Base-by-base conservation (phyloP, 352 stramenopile species). In the Globisporangium canariense region DNA sequence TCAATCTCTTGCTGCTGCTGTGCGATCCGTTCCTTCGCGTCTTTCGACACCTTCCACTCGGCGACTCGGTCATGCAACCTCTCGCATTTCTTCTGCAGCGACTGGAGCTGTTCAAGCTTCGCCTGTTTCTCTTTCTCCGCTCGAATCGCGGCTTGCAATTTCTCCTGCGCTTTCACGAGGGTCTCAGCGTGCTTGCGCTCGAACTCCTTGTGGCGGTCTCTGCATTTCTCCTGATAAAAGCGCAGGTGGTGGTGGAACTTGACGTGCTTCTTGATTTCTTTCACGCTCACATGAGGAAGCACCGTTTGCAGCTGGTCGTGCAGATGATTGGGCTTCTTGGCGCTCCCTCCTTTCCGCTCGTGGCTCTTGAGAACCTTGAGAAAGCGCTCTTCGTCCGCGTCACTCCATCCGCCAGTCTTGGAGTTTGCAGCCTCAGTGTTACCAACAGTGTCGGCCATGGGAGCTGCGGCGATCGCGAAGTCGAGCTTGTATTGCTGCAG, bases 191-290 rank as follows among this genome's bases (percentile, higher is more conserved):
- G 45, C 16, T 70, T 78, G 3, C 79, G 63, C 16, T 85, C 67
- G 28, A 83, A 77, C 32, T 89, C 77, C 22, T 61, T 65, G 7
- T 73, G 67, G 2, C 79, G 74, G 58, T 90, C 78, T 34, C 74
- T 70, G 22, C 70, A 75, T 64, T 91, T 91, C 5, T 86, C 68
- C 13, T 79, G 66, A 46, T 77, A 76, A 56, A 89, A 91, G 0
- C 74, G 74, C 14, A 75, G 53, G 65, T 86, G 68, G 11, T 83
- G 79, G 38, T 91, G 77, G 41, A 88, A 91, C 50, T 79, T 87
- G 9, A 76, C 68, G 57, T 93, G 84, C 20, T 60, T 66, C 32
- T 78, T 79, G 28, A 91, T 77, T 32, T 82, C 69, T 1, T 65
- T 20, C n/a, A 69, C 38, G 22, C 63, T 32, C n/a, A 75, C 40